phyloP scores from a whole-genome alignment of 1,284 basidiomycete genomes.

The Leucoagaricus sp. region DNA sequence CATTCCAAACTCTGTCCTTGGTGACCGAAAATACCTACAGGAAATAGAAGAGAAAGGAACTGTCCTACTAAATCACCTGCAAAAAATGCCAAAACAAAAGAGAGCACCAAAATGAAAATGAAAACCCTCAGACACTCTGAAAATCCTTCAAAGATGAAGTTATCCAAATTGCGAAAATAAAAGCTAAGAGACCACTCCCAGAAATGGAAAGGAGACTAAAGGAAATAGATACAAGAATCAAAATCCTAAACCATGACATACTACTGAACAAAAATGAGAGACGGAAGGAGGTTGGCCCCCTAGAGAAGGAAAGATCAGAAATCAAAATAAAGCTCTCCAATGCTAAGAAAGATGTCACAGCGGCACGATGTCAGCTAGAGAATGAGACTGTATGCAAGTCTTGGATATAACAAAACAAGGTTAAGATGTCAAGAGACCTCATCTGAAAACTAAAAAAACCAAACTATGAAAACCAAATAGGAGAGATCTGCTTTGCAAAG shows the following conservation, averaged over 20 bases:
- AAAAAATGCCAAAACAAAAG: not conserved
- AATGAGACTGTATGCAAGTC: slow-evolving; percentile 33
- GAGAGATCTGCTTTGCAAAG: not conserved
- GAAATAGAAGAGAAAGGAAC: slow-evolving; percentile 14
- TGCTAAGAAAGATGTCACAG: slow-evolving; percentile 14
- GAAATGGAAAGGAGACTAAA: slow-evolving; percentile 9
- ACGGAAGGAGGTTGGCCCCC: not conserved
- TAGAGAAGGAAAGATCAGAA: not conserved
- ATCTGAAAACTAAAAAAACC: slow-evolving; percentile 23
- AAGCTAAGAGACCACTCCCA: not conserved
- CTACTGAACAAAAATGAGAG: not conserved
- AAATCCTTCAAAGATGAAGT: not conserved
- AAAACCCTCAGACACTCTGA: slow-evolving; percentile 3
- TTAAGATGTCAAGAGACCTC: slow-evolving; percentile 25
- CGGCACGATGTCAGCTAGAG: slow-evolving; percentile 21
- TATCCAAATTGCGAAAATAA: not conserved
- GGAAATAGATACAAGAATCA: not conserved
- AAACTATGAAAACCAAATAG: not conserved
- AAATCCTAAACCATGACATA: not conserved
- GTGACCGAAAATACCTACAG: slow-evolving; percentile 23
- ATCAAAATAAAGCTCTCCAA: slow-evolving; percentile 17
- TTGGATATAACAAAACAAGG: slow-evolving; percentile 32
- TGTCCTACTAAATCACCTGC: slow-evolving; percentile 3
- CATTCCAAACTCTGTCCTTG: slow-evolving; percentile 23
- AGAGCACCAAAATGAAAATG: slow-evolving; percentile 2